Evolutionary conservation across 257 asterid genomes (phyloP).

Genomic region (Cinchona pubescens): DNA sequence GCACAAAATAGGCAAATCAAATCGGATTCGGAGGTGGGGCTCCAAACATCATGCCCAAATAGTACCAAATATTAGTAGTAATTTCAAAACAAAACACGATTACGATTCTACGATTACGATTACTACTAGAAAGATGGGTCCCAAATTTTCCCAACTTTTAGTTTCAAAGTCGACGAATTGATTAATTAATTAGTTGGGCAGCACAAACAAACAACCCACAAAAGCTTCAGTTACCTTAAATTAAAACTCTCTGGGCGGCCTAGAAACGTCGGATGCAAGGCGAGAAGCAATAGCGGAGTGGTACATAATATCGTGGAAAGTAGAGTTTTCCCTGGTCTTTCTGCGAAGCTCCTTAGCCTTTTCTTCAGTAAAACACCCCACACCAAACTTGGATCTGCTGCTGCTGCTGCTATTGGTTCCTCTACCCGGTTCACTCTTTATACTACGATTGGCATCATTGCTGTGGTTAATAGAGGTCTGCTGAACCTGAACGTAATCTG

Average conservation of each 20-base stretch:
- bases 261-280: slow-evolving; percentile 64
- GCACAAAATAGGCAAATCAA: too few species aligned
- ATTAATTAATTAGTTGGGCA: neutral
- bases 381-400: slow-evolving; percentile 34
- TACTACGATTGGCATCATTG: slow-evolving; percentile 6
- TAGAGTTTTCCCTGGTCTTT: slow-evolving; percentile 46
- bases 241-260: too few species aligned
- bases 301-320: slow-evolving; percentile 61
- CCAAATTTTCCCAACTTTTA: too few species aligned
- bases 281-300: slow-evolving; percentile 78
- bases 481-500: slow-evolving; percentile 52
- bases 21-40: too few species aligned
- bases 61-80: too few species aligned
- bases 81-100: too few species aligned
- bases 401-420: too few species aligned
- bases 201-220: slow-evolving; percentile 5
- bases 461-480: too few species aligned
- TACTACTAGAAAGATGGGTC: too few species aligned
- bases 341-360: slow-evolving; percentile 61
- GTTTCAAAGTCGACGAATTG: slow-evolving; percentile 28
- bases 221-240: neutral
- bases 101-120: too few species aligned
- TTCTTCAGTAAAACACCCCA: slow-evolving; percentile 60
- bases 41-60: too few species aligned
- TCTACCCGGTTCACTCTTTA: neutral